Evolutionary conservation across 1,284 basidiomycete species (phyloP).

Genomic region (Coriolopsis trogii): DNA sequence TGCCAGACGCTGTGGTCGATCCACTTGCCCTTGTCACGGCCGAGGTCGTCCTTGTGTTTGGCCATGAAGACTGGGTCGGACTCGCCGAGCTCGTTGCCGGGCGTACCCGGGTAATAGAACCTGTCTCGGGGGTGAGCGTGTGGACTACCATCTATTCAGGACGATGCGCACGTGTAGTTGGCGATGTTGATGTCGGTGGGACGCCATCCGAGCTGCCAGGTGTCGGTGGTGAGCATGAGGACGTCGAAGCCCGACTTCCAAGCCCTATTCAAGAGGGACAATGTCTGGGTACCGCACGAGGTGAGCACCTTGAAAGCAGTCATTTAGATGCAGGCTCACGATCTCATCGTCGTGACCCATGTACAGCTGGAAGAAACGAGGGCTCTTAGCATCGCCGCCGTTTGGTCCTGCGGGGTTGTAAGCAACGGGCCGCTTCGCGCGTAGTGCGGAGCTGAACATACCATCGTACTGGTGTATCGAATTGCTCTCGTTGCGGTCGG

Average conservation of each 20-base stretch:
- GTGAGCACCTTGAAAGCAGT: no score
- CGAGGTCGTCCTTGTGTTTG: constrained; percentile 48
- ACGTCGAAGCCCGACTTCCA: constrained; percentile 53
- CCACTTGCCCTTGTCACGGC: constrained; percentile 52
- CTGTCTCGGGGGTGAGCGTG: no score
- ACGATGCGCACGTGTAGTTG: constrained; percentile 52
- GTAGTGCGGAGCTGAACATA: constrained; percentile 10
- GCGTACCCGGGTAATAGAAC: constrained; percentile 44
- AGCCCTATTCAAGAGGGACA: constrained; percentile 49
- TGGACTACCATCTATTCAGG: no score
- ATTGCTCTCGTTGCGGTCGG: constrained; percentile 42
- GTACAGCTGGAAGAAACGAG: constrained; percentile 64
- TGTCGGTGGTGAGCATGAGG: constrained; percentile 61
- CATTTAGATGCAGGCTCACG: constrained; percentile 15
- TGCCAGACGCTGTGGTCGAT: constrained; percentile 60
- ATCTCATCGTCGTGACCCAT: constrained; percentile 61
- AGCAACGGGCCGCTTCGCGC: no score
- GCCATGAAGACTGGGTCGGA: constrained; percentile 59
- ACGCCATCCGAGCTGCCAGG: constrained; percentile 63
- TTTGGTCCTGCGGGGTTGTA: constrained; percentile 39
- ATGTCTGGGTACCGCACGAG: constrained; percentile 39
- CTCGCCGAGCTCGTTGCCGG: constrained; percentile 51
- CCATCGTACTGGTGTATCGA: constrained; percentile 37
- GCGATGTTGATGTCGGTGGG: constrained; percentile 57
- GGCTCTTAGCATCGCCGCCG: constrained; percentile 42